Base-by-base conservation (phyloP, 768 basidiomycete genomes). In the Lenzites betulinus region DNA sequence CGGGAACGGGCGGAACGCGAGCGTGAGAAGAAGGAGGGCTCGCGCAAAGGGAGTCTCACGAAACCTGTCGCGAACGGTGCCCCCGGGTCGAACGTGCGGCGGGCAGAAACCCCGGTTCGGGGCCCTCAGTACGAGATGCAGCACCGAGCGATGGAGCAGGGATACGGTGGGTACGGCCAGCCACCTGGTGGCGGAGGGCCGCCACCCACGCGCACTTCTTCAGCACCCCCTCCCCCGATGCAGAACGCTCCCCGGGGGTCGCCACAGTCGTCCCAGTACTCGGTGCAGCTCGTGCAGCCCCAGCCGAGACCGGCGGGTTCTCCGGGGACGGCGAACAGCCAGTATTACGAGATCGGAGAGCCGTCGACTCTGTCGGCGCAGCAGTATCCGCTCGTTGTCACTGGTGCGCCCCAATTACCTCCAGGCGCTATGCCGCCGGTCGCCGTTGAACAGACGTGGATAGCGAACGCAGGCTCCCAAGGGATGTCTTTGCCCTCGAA, bases 81-180 rank as follows among this genome's bases (percentile, higher is more conserved):
- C 48, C 74, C 77, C 9, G 77, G 75, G 18, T 26, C 66, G 1
- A 78, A 81, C 28, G 80, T 80, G 36, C 83, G 93, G 33, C 79
- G 85, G 46, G 92, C 90, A 8, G 95, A 97, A 75, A 93, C 86
- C 77, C 88, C 94, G 8, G 83, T 98, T 54, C 86, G 88, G 63
- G 86, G 91, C 5, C 93, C 95, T 39, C 90, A 93, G 67, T 98
- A 96, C 70, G 95, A 96, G 69, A 88, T 92, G 84, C 95, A 98
- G 71, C 90, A 93, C 72, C 86, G 90, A 23, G 91, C 88, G 51
- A 93, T 98, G 83, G 92, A 95, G 72, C 89, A 95, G 67, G 93
- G 96, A 70, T 91, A 92, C 64, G 79, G 80, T 50, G 55, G 30
- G 30, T 71, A 71, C 44, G 33, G 65, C 38, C 26, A 60, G 51